Conservation (phyloP, 306 rosid species). For the Inga leiocalycina region DNA sequence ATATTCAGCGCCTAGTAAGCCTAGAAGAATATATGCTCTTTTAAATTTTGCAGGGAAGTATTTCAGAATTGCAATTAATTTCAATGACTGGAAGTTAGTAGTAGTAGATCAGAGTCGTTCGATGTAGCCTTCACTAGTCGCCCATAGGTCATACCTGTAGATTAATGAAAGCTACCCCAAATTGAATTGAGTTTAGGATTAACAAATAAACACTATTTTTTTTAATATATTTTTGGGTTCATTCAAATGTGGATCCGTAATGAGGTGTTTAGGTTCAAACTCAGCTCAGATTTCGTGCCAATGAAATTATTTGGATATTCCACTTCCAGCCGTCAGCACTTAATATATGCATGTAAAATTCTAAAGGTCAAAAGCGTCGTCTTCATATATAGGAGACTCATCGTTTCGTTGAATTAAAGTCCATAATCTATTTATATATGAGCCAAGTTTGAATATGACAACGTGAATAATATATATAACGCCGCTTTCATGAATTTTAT, state of each 20-base stretch:
- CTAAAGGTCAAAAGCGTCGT: not conserved
- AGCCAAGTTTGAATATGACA: not conserved
- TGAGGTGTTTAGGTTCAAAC: not conserved
- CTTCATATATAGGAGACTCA: not conserved
- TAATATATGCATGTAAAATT: not conserved
- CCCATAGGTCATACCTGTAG: not conserved
- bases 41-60: not conserved
- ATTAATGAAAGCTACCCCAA: not conserved
- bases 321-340: not conserved
- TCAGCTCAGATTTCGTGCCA: not conserved
- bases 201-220: not conserved
- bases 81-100: not conserved
- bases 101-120: too few species aligned
- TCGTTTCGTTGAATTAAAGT: not conserved
- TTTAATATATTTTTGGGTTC: not conserved
- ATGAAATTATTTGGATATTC: not conserved
- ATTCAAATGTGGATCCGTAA: not conserved
- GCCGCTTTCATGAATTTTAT: not conserved
- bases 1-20: not conserved
- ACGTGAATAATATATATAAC: not conserved
- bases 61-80: not conserved
- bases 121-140: too few species aligned
- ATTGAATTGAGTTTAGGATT: not conserved
- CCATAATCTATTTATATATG: not conserved
- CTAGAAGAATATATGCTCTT: not conserved